phyloP scores from a whole-genome alignment of 805 yeast genomes.

The Pichia nakasei region DNA sequence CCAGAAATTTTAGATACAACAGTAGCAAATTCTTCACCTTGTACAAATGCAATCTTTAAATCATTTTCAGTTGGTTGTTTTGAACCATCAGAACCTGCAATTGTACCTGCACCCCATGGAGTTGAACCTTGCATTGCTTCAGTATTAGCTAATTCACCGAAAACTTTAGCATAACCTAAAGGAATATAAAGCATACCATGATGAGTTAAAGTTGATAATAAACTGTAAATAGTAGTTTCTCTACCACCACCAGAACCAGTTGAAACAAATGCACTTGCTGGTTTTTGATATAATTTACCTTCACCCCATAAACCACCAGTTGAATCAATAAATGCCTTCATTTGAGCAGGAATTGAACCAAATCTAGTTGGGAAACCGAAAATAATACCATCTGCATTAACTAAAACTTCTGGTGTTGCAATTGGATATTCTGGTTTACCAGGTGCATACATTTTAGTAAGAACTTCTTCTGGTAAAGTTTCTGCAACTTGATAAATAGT shows the following conservation, averaged over 20 bases:
- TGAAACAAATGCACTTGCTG: conserved; percentile 62
- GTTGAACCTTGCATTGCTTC: conserved; percentile 70
- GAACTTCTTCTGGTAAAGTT: conserved; percentile 54
- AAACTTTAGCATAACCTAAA: conserved; percentile 56
- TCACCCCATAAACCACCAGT: conserved; percentile 75
- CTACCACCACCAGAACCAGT: conserved; percentile 84
- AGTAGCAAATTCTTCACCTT: conserved; percentile 57
- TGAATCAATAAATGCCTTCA: conserved; percentile 66
- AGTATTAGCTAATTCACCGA: conserved; percentile 44
- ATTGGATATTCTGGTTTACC: conserved; percentile 54
- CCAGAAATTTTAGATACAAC: conserved; percentile 25
- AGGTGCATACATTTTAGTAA: conserved; percentile 53
- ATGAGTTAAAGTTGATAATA: conserved; percentile 59
- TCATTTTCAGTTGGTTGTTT: conserved; percentile 59
- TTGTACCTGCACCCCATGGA: conserved; percentile 82
- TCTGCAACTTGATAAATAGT: conserved; percentile 70
- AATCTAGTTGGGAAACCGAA: conserved; percentile 85
- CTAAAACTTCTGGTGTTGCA: conserved; percentile 54
- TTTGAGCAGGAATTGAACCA: conserved; percentile 75
- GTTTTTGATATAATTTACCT: conserved; percentile 67
- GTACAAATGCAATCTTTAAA: conserved; percentile 50
- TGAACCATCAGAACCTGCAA: conserved; percentile 71
- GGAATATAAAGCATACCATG: conserved; percentile 80
- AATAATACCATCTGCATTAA: conserved; percentile 67
- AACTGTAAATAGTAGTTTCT: conserved; percentile 58